Evolutionary conservation across 192 early-diverging fungal species (phyloP), one percentile per base, ranked within the genome.

Genomic region (Coemansia sp.): DNA sequence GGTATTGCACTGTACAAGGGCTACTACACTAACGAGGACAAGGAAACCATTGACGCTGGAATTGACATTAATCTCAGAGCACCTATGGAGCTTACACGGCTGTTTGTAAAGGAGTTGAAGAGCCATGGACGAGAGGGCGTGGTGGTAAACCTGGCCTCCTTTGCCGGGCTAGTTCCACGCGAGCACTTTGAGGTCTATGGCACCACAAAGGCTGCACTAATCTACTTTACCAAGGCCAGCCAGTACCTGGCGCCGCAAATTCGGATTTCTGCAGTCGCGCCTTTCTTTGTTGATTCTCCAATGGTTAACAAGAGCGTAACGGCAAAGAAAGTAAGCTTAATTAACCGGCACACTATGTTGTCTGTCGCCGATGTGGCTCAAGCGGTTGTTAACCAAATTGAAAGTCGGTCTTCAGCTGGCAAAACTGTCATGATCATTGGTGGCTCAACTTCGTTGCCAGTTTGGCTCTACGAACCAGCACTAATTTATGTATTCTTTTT

Each of bases 151-250:
- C 85, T 86, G 0, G 86, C 89, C 0, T 91, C 89, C 7, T 74
- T 89, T n/a, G 89, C 89, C 0, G 90, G 89, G 0, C 50, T 89
- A 0, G 65, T 79, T 22, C 83, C 84, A 1, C 64, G 79, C 16
- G 49, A 73, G 2, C 41, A 66, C 22, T 85, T 89, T 62, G 89
- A 90, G 23, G 85, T 87, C 50, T 93, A 93, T 69, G 85, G 86
- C 16, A 86, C 89, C 2, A 87, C 89, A n/a, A 93, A 93, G 70
- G 87, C 83, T 8, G 92, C 83, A 17, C 84, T 92, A 21, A 82
- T 88, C 7, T 84, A 84, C 23, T 88, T 91, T 31, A 85, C 86
- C 0, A 65, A 72, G 0, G 61, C 74, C 8, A 77, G 82, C 41
- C 69, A 71, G 22, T 67, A 67, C 29, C 61, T 83, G 37, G 83